These are phyloP conservation scores for Candolleomyces aberdarensis DNA, from an alignment of 768 basidiomycete genomes.

Conservation along the genomic window DNA sequence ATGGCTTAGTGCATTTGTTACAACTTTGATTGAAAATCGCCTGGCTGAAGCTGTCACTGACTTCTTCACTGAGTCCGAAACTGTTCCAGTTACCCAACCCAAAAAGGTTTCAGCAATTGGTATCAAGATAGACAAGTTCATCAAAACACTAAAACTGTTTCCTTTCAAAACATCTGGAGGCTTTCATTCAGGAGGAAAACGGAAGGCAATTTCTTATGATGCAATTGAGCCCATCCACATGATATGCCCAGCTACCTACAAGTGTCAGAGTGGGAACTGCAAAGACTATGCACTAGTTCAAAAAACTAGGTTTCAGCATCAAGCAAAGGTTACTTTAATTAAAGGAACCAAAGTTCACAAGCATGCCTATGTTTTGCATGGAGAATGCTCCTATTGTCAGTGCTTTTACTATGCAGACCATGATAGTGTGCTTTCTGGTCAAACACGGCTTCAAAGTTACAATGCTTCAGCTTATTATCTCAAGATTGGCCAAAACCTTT, in stretches of 20 bases:
- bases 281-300: neutral
- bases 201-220: neutral
- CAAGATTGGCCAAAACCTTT: conserved; percentile 13
- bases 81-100: neutral
- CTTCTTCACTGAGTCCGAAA: neutral
- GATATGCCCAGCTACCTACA: neutral
- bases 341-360: neutral
- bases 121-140: neutral
- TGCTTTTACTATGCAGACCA: neutral
- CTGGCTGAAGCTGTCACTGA: neutral
- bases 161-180: neutral
- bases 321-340: neutral
- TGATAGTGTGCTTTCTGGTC: neutral
- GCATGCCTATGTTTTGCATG: neutral
- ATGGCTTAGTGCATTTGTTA: conserved; percentile 5
- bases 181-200: neutral
- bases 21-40: neutral
- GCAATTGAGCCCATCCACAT: neutral
- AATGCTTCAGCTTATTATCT: conserved; percentile 13
- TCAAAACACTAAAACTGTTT: neutral
- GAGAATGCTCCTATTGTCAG: neutral
- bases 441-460: neutral
- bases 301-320: neutral
- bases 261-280: neutral
- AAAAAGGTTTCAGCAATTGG: neutral